These are phyloP conservation scores for Salix viminalis DNA, from an alignment of 345 rosid genomes.

Conservation along the genomic window DNA sequence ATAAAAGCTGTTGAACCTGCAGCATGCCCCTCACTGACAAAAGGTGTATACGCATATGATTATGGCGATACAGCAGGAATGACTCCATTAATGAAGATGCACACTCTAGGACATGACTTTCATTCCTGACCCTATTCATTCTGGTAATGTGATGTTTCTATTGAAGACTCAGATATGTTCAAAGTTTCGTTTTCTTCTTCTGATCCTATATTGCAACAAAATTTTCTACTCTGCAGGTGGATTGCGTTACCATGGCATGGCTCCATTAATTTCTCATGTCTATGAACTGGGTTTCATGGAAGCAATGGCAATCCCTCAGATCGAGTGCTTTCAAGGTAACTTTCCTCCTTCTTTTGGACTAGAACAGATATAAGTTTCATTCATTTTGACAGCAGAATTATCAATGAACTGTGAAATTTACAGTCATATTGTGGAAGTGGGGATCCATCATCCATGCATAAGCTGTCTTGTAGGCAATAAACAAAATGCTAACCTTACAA, in stretches of 20 bases:
- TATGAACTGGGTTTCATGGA: conserved; percentile 80
- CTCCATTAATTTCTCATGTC: conserved; percentile 81
- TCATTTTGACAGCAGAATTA: background rate
- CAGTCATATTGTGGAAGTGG: background rate
- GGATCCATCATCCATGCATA: background rate
- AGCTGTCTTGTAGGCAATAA: background rate
- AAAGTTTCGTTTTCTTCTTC: conserved; percentile 4
- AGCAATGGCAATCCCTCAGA: conserved; percentile 81
- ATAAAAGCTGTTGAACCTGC: conserved; percentile 84
- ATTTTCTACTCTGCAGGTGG: conserved; percentile 51
- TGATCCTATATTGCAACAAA: background rate
- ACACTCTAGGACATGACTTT: conserved; percentile 94
- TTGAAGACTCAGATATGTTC: background rate
- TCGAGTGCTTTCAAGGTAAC: conserved; percentile 75
- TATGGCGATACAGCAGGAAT: conserved; percentile 82
- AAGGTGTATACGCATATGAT: conserved; percentile 87
- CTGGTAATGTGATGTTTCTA: conserved; percentile 43
- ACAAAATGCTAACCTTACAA: background rate
- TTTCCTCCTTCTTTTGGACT: background rate
- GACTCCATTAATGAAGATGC: conserved; percentile 99
- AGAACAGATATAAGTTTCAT: background rate
- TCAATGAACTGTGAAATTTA: background rate
- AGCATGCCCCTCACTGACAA: conserved; percentile 86
- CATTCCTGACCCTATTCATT: conserved; percentile 95
- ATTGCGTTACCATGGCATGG: conserved; percentile 92